Percentiles rank a stretch among this genome's conserved stretches.
Evolutionary conservation across 805 yeast genomes (phyloP).

Genomic region (Yamadazyma ubonensis): DNA sequence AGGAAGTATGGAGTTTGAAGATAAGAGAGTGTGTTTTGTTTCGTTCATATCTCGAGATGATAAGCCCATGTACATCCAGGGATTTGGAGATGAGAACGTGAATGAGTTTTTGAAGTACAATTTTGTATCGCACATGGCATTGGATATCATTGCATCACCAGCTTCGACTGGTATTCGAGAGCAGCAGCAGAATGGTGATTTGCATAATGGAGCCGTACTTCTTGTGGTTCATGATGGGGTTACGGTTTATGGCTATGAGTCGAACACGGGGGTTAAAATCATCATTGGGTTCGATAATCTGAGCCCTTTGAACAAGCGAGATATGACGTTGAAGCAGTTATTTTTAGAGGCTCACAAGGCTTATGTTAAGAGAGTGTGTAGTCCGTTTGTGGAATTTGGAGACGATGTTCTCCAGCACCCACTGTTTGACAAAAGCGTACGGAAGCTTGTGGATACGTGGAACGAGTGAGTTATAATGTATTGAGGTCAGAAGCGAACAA

Average conservation of each 20-base stretch:
- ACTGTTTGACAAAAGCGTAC: slow-evolving; percentile 31
- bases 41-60: slow-evolving; percentile 58
- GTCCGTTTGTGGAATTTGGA: slow-evolving; percentile 50
- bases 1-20: slow-evolving; percentile 10
- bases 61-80: slow-evolving; percentile 60
- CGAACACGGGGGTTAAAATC: slow-evolving; percentile 65
- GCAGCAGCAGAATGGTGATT: slow-evolving; percentile 28
- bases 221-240: slow-evolving; percentile 67
- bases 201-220: slow-evolving; percentile 33
- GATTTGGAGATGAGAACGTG: slow-evolving; percentile 36
- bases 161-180: slow-evolving; percentile 38
- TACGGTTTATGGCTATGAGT: slow-evolving; percentile 66
- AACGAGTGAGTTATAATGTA: too few species aligned
- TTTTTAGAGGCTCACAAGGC: slow-evolving; percentile 47
- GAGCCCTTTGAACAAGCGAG: slow-evolving; percentile 8
- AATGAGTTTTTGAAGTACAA: slow-evolving; percentile 59
- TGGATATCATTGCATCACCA: slow-evolving; percentile 65
- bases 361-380: slow-evolving; percentile 56
- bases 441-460: slow-evolving; percentile 27
- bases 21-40: slow-evolving; percentile 46
- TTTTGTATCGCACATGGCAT: slow-evolving; percentile 72
- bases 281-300: slow-evolving; percentile 48
- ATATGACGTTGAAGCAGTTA: slow-evolving; percentile 19
- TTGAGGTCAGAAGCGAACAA: too few species aligned
- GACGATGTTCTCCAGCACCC: slow-evolving; percentile 24